Base-by-base conservation (phyloP, 129 eudicot species). In the Deinandra increscens region DNA sequence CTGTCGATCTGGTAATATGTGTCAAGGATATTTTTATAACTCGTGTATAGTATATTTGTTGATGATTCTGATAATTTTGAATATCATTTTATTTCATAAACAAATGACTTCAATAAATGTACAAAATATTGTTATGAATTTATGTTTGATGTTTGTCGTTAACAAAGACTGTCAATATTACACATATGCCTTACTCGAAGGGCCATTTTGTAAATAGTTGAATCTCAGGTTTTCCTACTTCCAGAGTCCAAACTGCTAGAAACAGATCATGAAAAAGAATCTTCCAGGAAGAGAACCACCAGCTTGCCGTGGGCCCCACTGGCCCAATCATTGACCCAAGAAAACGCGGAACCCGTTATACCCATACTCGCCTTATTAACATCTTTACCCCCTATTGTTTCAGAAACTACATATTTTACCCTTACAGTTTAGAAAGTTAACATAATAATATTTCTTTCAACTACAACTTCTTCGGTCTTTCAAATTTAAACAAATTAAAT, bases 251-350 rank as follows among this genome's bases (percentile, higher is more conserved):
- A 71, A 58, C 17, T 56, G 29, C 29, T 71, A 43, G 1, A 60
- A 13, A 33, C 77, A 59, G 68, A 17, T 37, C 53, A 53, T 49
- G 63, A 44, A 76, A 19, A 50, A 34, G 33, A 17, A 54, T 13
- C 48, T 76, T 76, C 75, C 11, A 56, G 74, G 74, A 56, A 75
- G 49, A 41, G 29, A 74, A 74, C 6, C 49, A 67, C 60, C 73
- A 75, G 61, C 74, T 58, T 56, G 68, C 36, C 38, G 55, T 68
- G 23, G 70, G 61, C 69, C 80, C 80, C 54, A 68, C 75, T 60
- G 10, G 29, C 36, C 36, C 46, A 68, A 68, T 69, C 63, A 68
- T 76, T 69, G 81, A 76, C 71, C 70, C 20, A 60, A 7, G 6
- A 61, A 75, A 64, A 76, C 75, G 75, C 81, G 81, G 48, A 22